These are phyloP conservation scores for Westerdykella aurantiaca DNA, from an alignment of 2,329 filamentous ascomycete genomes.

Conservation along the genomic window DNA sequence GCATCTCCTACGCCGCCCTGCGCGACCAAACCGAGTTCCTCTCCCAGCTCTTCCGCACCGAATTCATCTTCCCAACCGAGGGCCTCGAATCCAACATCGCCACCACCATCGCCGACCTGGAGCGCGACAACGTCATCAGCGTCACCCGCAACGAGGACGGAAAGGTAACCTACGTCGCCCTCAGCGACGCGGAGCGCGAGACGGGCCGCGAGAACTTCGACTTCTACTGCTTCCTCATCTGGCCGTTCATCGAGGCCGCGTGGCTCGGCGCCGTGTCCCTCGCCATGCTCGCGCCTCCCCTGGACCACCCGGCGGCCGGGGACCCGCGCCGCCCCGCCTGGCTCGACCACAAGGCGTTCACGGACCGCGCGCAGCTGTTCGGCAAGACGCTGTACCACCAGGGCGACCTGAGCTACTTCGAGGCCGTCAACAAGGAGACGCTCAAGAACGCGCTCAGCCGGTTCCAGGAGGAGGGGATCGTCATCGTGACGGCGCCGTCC, in stretches of 20 bases:
- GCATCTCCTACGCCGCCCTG: conserved; percentile 69
- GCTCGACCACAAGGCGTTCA: conserved; percentile 71
- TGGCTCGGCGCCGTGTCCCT: conserved; percentile 89
- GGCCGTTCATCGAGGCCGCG: conserved; percentile 92
- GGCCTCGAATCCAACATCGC: conserved; percentile 75
- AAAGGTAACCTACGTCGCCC: conserved; percentile 60
- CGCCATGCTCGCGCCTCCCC: conserved; percentile 76
- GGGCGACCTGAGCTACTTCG: conserved; percentile 93
- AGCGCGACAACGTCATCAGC: conserved; percentile 70
- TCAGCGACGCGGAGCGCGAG: conserved; percentile 69
- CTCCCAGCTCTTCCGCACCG: conserved; percentile 83
- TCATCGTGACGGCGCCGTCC: conserved; percentile 59
- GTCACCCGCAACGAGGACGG: conserved; percentile 46
- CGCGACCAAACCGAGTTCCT: conserved; percentile 79
- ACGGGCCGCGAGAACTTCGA: conserved; percentile 91
- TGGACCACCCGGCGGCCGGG: conserved; percentile 49
- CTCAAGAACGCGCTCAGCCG: conserved; percentile 86
- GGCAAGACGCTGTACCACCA: conserved; percentile 98
- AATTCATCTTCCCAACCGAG: conserved; percentile 93
- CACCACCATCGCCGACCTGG: conserved; percentile 69
- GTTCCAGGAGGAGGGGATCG: conserved; percentile 86
- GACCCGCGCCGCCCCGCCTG: conserved; percentile 45
- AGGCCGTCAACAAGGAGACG: conserved; percentile 97
- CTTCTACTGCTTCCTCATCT: conserved; percentile 97
- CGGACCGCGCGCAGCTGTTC: conserved; percentile 74